Percentiles rank a stretch among this genome's conserved stretches.
Conservation (phyloP, 495 filamentous ascomycete genomes). For the Lasiosphaeriaceae sp. region DNA sequence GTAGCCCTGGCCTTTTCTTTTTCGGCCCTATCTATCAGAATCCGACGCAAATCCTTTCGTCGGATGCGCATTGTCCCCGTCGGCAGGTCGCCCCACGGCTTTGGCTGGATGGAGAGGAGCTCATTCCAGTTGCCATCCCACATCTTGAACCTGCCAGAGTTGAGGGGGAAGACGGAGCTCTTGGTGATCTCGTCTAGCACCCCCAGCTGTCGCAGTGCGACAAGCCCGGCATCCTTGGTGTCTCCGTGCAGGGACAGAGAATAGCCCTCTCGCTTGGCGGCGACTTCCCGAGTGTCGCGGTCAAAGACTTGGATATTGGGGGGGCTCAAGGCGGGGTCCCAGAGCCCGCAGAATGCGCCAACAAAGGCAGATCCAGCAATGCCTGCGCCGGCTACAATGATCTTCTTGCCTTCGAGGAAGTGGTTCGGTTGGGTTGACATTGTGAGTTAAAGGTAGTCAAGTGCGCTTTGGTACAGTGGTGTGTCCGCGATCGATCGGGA, state of each 20-base stretch:
- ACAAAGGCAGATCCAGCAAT: conserved; percentile 34
- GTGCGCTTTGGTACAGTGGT: no score
- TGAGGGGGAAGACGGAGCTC: conserved; percentile 11
- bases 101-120: conserved; percentile 18
- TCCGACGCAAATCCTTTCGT: conserved; percentile 19
- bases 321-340: conserved; percentile 15
- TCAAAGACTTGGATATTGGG: conserved; percentile 32
- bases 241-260: conserved; percentile 32
- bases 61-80: conserved; percentile 21
- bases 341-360: conserved; percentile 29
- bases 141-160: conserved; percentile 22
- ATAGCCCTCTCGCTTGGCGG: conserved; percentile 26
- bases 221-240: conserved; percentile 18
- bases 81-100: conserved; percentile 12
- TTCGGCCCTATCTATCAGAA: conserved; percentile 19
- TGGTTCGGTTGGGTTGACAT: conserved; percentile 2
- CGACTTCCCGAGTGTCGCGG: conserved; percentile 19
- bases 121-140: conserved; percentile 23
- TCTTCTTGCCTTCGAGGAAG: conserved; percentile 33
- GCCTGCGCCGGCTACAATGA: conserved; percentile 35
- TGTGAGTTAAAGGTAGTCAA: no score
- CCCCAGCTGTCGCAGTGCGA: conserved; percentile 21
- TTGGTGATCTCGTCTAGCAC: conserved; percentile 17
- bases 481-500: no score
- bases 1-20: conserved; percentile 1